phyloP scores from a whole-genome alignment of 2,329 filamentous ascomycete species.

The Emmonsiellopsis sp. region DNA sequence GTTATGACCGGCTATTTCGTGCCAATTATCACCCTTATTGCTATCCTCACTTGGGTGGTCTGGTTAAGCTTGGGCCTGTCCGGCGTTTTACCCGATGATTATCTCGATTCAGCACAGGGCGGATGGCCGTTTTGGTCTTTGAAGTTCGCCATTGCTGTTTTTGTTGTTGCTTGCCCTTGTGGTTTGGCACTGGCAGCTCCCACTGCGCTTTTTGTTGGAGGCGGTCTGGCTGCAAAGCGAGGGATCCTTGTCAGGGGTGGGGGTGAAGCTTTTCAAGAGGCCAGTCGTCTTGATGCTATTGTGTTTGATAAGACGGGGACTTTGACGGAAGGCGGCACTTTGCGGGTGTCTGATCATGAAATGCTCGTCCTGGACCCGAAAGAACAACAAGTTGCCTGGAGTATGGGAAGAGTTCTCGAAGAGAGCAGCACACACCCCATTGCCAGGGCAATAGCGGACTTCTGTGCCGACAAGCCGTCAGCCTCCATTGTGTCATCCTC shows the following conservation, averaged over 20 bases:
- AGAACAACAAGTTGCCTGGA: slow-evolving; percentile 34
- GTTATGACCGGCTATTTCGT: slow-evolving; percentile 42
- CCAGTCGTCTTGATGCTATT: slow-evolving; percentile 65
- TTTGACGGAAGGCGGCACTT: slow-evolving; percentile 57
- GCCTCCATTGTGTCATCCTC: slow-evolving; percentile 23
- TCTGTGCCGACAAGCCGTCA: slow-evolving; percentile 32
- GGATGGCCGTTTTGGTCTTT: slow-evolving; percentile 47
- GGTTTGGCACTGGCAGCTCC: slow-evolving; percentile 77
- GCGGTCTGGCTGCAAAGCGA: slow-evolving; percentile 67
- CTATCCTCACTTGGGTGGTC: slow-evolving; percentile 38
- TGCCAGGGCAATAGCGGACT: slow-evolving; percentile 45
- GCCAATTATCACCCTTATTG: slow-evolving; percentile 40
- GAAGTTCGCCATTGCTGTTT: slow-evolving; percentile 69
- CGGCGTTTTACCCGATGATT: slow-evolving; percentile 39
- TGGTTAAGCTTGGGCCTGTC: slow-evolving; percentile 39
- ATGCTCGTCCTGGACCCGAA: slow-evolving; percentile 26
- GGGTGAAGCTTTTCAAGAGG: slow-evolving; percentile 78
- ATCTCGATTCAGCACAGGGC: slow-evolving; percentile 40
- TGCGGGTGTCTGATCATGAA: slow-evolving; percentile 46
- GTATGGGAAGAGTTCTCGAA: slow-evolving; percentile 44
- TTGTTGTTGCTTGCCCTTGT: slow-evolving; percentile 79
- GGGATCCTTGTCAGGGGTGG: slow-evolving; percentile 78
- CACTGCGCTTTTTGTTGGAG: slow-evolving; percentile 77
- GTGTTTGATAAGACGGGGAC: slow-evolving; percentile 89
- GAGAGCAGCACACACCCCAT: slow-evolving; percentile 53